Percentiles rank a stretch among this genome's conserved stretches.
These are phyloP conservation scores for Pseudopithomyces maydicus DNA, from an alignment of 2,329 filamentous ascomycete species.

Conservation along the genomic window DNA sequence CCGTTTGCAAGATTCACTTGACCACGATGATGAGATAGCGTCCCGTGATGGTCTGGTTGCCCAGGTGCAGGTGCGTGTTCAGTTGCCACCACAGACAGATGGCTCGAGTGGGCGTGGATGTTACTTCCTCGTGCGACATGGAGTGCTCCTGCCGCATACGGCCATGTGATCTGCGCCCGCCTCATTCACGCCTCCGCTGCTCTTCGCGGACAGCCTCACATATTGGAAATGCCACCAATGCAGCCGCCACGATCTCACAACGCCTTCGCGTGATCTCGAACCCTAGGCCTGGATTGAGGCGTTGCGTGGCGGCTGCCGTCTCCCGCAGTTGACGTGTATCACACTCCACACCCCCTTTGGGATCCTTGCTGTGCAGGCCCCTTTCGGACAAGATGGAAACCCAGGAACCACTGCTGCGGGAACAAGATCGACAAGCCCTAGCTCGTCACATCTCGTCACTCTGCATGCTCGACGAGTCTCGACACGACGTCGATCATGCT, in stretches of 20 bases:
- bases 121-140: constrained; percentile 4
- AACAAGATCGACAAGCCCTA: constrained; percentile 20
- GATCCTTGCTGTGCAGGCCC: constrained; percentile 7
- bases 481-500: constrained; percentile 14
- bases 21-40: background rate
- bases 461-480: background rate
- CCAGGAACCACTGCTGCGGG: constrained; percentile 20
- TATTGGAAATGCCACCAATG: background rate
- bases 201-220: constrained; percentile 13
- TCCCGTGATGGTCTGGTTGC: background rate
- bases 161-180: background rate
- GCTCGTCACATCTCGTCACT: constrained; percentile 11
- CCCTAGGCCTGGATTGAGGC: constrained; percentile 8
- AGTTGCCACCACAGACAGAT: too few relatives aligned
- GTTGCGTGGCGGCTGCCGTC: constrained; percentile 11
- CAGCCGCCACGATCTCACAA: background rate
- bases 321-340: constrained; percentile 2
- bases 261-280: background rate
- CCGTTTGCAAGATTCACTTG: background rate
- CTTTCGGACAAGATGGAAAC: constrained; percentile 13
- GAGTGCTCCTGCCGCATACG: constrained; percentile 7
- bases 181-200: constrained; percentile 5
- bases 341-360: background rate
- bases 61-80: too few relatives aligned
- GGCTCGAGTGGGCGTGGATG: background rate